Evolutionary conservation across 257 asterid genomes (phyloP).

Genomic region (Penstemon barbatus): DNA sequence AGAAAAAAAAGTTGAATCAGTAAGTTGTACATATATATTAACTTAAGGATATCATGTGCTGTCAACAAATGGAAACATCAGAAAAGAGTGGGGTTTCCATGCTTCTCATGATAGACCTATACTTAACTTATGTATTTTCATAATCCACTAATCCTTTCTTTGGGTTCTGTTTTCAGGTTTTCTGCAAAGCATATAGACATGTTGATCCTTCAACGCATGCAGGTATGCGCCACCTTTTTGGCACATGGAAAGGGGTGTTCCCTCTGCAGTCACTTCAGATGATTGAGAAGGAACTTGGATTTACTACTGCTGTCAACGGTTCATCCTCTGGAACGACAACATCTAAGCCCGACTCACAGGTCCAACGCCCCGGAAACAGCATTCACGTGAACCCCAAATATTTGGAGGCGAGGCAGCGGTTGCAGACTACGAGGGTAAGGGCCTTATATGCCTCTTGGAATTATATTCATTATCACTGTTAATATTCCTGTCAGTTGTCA

Average conservation of each 20-base stretch:
- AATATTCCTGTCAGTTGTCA: conserved; percentile 9
- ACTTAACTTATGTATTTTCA: conserved; percentile 3
- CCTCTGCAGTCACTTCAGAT: conserved; percentile 71
- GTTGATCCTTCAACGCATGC: conserved; percentile 74
- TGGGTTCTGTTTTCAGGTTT: conserved; percentile 58
- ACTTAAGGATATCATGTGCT: conserved; percentile 7
- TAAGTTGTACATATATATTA: not conserved
- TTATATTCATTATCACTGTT: not conserved
- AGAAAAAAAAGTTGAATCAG: not conserved
- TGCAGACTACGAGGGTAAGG: conserved; percentile 69
- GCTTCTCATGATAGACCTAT: not conserved
- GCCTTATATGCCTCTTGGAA: not conserved
- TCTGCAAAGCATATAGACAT: conserved; percentile 80
- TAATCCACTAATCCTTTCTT: conserved; percentile 11
- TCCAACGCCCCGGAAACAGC: conserved; percentile 72
- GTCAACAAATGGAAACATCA: conserved; percentile 16
- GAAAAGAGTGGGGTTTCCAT: not conserved
- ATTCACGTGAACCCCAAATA: conserved; percentile 91
- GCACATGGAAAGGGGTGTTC: conserved; percentile 93
- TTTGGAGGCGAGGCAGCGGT: conserved; percentile 79
- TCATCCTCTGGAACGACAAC: conserved; percentile 49
- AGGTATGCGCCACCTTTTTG: conserved; percentile 94
- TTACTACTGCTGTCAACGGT: conserved; percentile 57
- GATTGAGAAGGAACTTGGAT: conserved; percentile 87
- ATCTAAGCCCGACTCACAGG: conserved; percentile 61